phyloP scores from a whole-genome alignment of 805 yeast species.

The Blastobotrys mokoenaii region DNA sequence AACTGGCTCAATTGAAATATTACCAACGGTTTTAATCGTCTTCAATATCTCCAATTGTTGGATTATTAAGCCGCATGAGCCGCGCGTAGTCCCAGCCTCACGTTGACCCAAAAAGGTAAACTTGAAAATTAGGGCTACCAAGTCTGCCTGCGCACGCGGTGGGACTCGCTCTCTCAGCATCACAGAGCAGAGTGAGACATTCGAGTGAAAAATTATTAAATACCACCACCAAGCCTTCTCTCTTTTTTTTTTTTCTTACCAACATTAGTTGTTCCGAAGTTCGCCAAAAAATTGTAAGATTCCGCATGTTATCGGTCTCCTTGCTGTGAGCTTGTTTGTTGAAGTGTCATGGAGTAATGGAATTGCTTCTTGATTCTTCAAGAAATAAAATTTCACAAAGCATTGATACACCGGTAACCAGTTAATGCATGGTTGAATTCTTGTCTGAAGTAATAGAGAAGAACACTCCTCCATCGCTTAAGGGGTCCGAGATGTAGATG shows the following conservation, averaged over 20 bases:
- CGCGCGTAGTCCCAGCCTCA: no score
- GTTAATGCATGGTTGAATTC: background rate
- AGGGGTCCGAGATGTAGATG: background rate
- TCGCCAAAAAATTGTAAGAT: background rate
- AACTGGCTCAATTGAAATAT: no score
- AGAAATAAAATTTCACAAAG: slow-evolving; percentile 8
- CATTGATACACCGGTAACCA: slow-evolving; percentile 19
- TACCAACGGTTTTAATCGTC: no score
- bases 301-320: slow-evolving; percentile 6
- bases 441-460: background rate
- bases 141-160: background rate
- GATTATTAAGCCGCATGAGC: background rate
- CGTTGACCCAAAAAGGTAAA: no score
- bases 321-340: slow-evolving; percentile 2
- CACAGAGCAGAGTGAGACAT: background rate
- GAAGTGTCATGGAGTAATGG: no score
- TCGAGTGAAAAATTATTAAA: background rate
- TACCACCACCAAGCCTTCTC: background rate
- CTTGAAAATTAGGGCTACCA: background rate
- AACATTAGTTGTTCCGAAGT: background rate
- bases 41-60: background rate
- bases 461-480: slow-evolving; percentile 1
- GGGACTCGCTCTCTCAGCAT: background rate
- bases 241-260: background rate
- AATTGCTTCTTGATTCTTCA: background rate